These are phyloP conservation scores for Annona cherimola DNA, from an alignment of 164 flowering plant species.

Conservation along the genomic window DNA sequence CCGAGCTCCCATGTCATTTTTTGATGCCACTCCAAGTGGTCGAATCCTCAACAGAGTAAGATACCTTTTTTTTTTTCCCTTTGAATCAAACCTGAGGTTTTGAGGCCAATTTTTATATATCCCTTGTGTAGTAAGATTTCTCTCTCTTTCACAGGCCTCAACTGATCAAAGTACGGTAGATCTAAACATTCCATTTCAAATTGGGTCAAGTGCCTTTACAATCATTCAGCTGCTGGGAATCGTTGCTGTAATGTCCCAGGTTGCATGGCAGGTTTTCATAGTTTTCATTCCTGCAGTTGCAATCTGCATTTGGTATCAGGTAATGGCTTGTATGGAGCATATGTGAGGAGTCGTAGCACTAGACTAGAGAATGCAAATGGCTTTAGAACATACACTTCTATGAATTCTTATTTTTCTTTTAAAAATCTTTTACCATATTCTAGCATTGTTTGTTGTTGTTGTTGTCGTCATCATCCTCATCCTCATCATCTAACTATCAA, in stretches of 20 bases:
- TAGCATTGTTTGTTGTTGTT: no score
- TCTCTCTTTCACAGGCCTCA: conserved; percentile 54
- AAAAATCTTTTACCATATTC: no score
- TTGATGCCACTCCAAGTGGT: conserved; percentile 94
- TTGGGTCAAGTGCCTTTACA: conserved; percentile 45
- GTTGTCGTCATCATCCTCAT: no score
- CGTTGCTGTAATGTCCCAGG: conserved; percentile 88
- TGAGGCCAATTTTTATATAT: background rate
- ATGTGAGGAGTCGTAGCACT: background rate
- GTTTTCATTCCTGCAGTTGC: conserved; percentile 67
- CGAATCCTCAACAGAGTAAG: conserved; percentile 80
- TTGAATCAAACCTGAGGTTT: background rate
- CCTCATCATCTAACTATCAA: no score
- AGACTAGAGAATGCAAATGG: background rate
- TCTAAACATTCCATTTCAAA: conserved; percentile 35
- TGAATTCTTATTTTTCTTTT: background rate
- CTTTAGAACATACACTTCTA: background rate
- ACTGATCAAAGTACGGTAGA: conserved; percentile 91
- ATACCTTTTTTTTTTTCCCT: background rate
- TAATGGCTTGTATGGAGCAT: conserved; percentile 16
- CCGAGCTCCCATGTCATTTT: conserved; percentile 95
- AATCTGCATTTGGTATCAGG: conserved; percentile 81
- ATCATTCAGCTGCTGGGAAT: conserved; percentile 69
- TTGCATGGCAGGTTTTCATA: conserved; percentile 87
- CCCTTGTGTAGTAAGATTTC: background rate